Percentiles rank a stretch among this genome's conserved stretches.
Evolutionary conservation across 495 filamentous ascomycete species (phyloP).

Genomic region (Hamigera avellanea): DNA sequence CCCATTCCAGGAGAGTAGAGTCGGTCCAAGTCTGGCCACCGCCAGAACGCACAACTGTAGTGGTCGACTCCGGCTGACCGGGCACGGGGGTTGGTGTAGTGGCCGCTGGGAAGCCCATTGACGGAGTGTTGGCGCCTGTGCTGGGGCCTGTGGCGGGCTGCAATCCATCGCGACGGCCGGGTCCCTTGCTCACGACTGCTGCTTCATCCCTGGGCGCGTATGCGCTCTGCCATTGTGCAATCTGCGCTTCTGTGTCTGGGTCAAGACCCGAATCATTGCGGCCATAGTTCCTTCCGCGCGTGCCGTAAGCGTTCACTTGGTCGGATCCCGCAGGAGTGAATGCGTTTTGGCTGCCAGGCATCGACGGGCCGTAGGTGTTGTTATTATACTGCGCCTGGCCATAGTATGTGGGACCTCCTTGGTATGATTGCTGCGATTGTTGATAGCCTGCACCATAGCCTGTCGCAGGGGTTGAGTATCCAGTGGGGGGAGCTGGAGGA

Average conservation of each 20-base stretch:
- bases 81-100: conserved; percentile 29
- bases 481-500: conserved; percentile 25
- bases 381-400: conserved; percentile 41
- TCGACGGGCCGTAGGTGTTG: conserved; percentile 37
- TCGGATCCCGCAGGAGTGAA: conserved; percentile 56
- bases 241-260: conserved; percentile 81
- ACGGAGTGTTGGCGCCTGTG: conserved; percentile 23
- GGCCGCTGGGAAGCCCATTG: conserved; percentile 23
- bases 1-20: conserved; percentile 81
- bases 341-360: conserved; percentile 76
- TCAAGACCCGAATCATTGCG: conserved; percentile 46
- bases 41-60: conserved; percentile 72
- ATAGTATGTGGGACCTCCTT: conserved; percentile 36
- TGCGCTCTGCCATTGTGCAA: conserved; percentile 93
- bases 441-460: conserved; percentile 26
- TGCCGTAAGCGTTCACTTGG: conserved; percentile 18
- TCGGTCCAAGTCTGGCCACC: conserved; percentile 89
- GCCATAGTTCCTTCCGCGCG: conserved; percentile 22
- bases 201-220: conserved; percentile 54
- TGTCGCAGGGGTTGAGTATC: conserved; percentile 26
- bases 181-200: conserved; percentile 14
- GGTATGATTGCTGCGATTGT: conserved; percentile 27
- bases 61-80: conserved; percentile 26
- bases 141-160: conserved; percentile 31
- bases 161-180: conserved; percentile 10